Percentiles rank a stretch among this genome's conserved stretches.
phyloP scores from a whole-genome alignment of 768 basidiomycete genomes.

The Mycena sanguinolenta region DNA sequence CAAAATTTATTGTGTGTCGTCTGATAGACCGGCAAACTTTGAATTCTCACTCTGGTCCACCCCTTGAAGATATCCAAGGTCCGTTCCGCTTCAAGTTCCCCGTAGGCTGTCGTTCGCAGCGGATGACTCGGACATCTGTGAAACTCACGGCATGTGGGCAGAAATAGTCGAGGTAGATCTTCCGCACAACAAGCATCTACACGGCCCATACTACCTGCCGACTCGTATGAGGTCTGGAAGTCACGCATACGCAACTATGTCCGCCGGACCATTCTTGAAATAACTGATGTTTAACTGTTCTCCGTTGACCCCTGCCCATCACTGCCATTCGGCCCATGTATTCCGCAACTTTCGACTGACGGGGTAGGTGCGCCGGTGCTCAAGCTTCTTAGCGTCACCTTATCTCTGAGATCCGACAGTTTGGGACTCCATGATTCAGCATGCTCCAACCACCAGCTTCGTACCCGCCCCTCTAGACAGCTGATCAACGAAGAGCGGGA shows the following conservation, averaged over 20 bases:
- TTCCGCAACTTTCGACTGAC: neutral
- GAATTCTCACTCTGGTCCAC: neutral
- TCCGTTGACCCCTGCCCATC: conserved; percentile 14
- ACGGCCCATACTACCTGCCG: neutral
- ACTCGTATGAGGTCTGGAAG: neutral
- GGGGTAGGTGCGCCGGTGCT: neutral
- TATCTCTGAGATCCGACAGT: conserved; percentile 21
- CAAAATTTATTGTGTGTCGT: neutral
- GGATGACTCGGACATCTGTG: neutral
- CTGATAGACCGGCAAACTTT: neutral
- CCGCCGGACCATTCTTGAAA: conserved; percentile 13
- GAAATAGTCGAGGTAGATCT: neutral
- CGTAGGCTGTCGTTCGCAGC: neutral
- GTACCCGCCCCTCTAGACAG: neutral
- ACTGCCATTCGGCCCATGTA: neutral
- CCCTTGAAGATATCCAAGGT: neutral
- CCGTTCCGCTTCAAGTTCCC: conserved; percentile 6
- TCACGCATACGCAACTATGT: conserved; percentile 1
- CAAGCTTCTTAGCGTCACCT: conserved; percentile 6
- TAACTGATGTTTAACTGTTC: conserved; percentile 6
- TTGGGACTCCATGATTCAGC: neutral
- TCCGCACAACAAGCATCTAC: neutral
- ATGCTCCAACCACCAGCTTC: neutral
- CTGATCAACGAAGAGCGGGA: neutral
- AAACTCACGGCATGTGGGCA: conserved; percentile 1